Percentiles rank a stretch among this genome's conserved stretches.
Evolutionary conservation across 2,329 filamentous ascomycete genomes (phyloP).

Genomic region (Alternaria gaisen): DNA sequence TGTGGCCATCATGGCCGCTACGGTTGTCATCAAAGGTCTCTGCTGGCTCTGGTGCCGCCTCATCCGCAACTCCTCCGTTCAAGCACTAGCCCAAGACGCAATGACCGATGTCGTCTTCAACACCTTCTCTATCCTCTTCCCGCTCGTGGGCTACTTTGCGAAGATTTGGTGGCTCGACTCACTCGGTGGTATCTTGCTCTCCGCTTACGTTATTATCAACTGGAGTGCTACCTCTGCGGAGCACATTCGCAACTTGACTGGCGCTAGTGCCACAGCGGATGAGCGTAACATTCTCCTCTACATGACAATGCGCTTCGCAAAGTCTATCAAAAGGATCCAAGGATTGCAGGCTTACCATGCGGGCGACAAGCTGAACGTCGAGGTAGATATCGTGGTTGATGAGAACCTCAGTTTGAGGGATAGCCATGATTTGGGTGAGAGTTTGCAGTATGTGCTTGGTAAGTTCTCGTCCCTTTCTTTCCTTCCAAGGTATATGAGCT

Average conservation of each 20-base stretch:
- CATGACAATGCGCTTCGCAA: conserved; percentile 91
- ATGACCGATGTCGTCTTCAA: conserved; percentile 89
- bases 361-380: conserved; percentile 84
- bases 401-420: conserved; percentile 78
- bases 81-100: conserved; percentile 75
- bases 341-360: conserved; percentile 85
- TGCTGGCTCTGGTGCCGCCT: conserved; percentile 90
- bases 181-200: conserved; percentile 80
- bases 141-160: conserved; percentile 79
- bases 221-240: conserved; percentile 78
- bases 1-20: conserved; percentile 80
- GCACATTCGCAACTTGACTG: conserved; percentile 82
- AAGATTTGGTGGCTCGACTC: conserved; percentile 85
- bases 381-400: conserved; percentile 84
- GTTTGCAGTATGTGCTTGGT: conserved; percentile 80
- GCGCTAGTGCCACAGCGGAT: conserved; percentile 79
- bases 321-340: conserved; percentile 85
- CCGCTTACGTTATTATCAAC: conserved; percentile 78
- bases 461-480: conserved; percentile 16
- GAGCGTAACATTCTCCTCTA: conserved; percentile 88
- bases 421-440: conserved; percentile 81
- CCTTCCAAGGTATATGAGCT: not conserved
- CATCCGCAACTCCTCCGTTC: conserved; percentile 85
- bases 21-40: conserved; percentile 80
- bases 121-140: conserved; percentile 86